These are phyloP conservation scores for Hippophae gyantsensis DNA, from an alignment of 306 rosid genomes.

Conservation along the genomic window DNA sequence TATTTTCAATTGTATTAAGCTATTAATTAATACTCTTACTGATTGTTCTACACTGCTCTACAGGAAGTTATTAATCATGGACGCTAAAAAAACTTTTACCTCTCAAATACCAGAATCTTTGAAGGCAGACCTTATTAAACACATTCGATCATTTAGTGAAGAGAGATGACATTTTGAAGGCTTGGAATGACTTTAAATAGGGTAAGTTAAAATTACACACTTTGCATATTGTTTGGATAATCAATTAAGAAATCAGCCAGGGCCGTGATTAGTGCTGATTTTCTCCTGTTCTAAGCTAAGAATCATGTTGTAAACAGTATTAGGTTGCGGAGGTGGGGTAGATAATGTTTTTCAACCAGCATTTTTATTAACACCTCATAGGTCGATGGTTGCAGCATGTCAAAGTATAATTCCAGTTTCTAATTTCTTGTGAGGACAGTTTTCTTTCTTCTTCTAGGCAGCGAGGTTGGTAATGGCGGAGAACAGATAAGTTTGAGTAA, in stretches of 20 bases:
- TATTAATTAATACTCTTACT: conserved; percentile 1
- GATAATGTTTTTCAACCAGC: too few relatives aligned
- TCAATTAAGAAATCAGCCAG: conserved; percentile 6
- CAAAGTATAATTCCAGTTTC: too few relatives aligned
- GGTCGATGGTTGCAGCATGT: too few relatives aligned
- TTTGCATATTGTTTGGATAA: conserved; percentile 8
- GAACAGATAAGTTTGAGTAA: too few relatives aligned
- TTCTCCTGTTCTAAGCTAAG: conserved; percentile 8
- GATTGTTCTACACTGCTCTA: conserved; percentile 10
- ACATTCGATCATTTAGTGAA: conserved; percentile 45
- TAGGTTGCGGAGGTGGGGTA: too few relatives aligned
- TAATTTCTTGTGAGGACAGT: too few relatives aligned
- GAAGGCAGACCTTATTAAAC: conserved; percentile 48
- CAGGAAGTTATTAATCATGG: conserved; percentile 59
- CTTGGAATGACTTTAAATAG: conserved; percentile 19
- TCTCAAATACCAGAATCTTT: conserved; percentile 60
- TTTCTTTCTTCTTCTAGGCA: too few relatives aligned
- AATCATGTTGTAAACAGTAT: too few relatives aligned
- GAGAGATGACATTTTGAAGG: conserved; percentile 29
- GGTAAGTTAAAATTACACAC: conserved; percentile 19
- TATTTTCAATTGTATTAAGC: neutral
- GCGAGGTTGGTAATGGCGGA: too few relatives aligned
- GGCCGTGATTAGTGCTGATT: conserved; percentile 21
- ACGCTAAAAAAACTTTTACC: conserved; percentile 41
- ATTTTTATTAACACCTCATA: too few relatives aligned